Percentiles rank a stretch among this genome's conserved stretches.
Conservation (phyloP, 2,329 filamentous ascomycete genomes). For the Aspergillus sp. region DNA sequence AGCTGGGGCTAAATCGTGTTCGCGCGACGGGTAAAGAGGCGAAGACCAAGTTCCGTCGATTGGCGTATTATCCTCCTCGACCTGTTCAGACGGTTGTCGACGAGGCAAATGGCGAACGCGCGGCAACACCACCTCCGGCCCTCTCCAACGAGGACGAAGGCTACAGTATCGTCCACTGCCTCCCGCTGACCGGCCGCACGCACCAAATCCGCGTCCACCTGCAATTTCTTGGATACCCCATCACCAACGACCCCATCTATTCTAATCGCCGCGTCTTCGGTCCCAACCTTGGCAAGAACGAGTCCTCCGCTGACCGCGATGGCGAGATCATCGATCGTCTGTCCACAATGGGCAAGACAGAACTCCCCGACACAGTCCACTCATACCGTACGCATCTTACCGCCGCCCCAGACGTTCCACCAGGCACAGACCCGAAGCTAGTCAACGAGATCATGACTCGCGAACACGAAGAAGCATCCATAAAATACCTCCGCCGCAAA, state of each 20-base stretch:
- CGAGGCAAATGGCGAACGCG: constrained; percentile 14
- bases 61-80: constrained; percentile 77
- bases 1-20: constrained; percentile 90
- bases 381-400: constrained; percentile 62
- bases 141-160: constrained; percentile 51
- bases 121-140: constrained; percentile 27
- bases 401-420: constrained; percentile 30
- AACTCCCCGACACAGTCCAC: constrained; percentile 73
- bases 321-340: constrained; percentile 84
- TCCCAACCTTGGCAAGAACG: constrained; percentile 62
- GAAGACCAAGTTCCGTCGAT: constrained; percentile 79
- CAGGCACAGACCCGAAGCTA: constrained; percentile 29
- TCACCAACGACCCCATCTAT: constrained; percentile 96
- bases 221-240: constrained; percentile 89
- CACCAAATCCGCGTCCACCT: constrained; percentile 94
- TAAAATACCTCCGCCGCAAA: constrained; percentile 79
- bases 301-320: constrained; percentile 66
- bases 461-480: constrained; percentile 72
- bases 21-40: constrained; percentile 86
- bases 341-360: constrained; percentile 85
- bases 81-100: constrained; percentile 17
- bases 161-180: constrained; percentile 90
- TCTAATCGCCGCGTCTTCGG: constrained; percentile 92
- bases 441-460: constrained; percentile 37
- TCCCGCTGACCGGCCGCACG: constrained; percentile 87